Base-by-base conservation (phyloP, 1,284 basidiomycete genomes). In the Ganoderma sp. region DNA sequence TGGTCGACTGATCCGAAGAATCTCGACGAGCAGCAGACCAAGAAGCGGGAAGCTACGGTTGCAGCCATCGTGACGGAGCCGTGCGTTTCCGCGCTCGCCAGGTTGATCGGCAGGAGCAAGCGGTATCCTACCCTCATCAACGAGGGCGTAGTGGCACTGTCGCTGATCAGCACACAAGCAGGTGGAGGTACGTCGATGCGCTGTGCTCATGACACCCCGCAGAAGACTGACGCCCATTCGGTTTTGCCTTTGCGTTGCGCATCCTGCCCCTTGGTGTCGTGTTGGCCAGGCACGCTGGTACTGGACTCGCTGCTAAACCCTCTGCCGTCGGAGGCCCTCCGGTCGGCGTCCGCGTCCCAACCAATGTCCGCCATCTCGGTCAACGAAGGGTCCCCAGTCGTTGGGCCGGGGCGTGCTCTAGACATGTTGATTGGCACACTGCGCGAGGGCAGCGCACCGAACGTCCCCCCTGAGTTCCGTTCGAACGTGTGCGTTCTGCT, bases 101-200 rank as follows among this genome's bases (percentile, higher is more conserved):
- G 87, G 69, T 87, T 98, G 73, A 83, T 97, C 28, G 87, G 88
- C 19, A 85, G 90, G 70, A 95, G 94, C 74, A 87, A 85, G 71
- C 91, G 90, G 77, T 94, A 95, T 76, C 91, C 94, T 0, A 84
- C 96, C 58, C 84, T 99, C 41, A 86, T 98, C 69, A 97, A 97
- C 75, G 97, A 99, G 79, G 94, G 92, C 0, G 84, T 98, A 37
- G 87, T 98, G 37, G 93, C 93, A 1, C 80, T 98, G 69, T 92
- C 91, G 45, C 79, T 98, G 63, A 79, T 98, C 70, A 88, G 87
- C 68, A 89, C 89, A 15, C 85, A 89, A 66, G 81, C 83, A 57
- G 79, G 83, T 65, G 92, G 91, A 73, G 88, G 93, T 90, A 79
- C 74, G 87, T 81, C 22, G 52, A 63, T 50, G 67, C 45, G 34